These are phyloP conservation scores for Populus nigra DNA, from an alignment of 345 rosid genomes.

Conservation along the genomic window DNA sequence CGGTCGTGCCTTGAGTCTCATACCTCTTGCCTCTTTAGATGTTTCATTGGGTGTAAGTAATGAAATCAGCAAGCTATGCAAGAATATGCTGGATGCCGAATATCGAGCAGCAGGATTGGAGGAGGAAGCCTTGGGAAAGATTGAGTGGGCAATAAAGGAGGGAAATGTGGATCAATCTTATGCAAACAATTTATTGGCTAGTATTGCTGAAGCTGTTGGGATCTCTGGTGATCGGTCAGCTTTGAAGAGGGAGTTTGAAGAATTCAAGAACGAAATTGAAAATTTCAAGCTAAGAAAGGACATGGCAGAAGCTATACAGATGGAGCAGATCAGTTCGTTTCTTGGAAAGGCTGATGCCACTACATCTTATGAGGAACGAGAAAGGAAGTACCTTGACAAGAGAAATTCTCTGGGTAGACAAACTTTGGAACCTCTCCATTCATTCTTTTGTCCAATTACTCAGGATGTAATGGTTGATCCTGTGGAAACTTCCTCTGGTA, in stretches of 20 bases:
- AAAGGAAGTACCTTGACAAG: constrained; percentile 8
- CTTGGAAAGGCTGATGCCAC: constrained; percentile 26
- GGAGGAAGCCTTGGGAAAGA: constrained; percentile 10
- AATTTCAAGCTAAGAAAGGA: constrained; percentile 12
- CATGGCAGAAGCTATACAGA: constrained; percentile 13
- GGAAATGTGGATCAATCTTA: constrained; percentile 9
- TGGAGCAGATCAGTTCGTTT: constrained; percentile 18
- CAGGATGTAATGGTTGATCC: constrained; percentile 29
- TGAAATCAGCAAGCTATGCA: constrained; percentile 17
- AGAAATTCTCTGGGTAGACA: constrained; percentile 17
- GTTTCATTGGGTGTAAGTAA: constrained; percentile 2
- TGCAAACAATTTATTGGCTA: constrained; percentile 17
- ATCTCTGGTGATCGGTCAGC: constrained; percentile 14
- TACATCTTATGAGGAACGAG: constrained; percentile 24
- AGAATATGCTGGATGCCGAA: constrained; percentile 15
- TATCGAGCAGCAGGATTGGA: constrained; percentile 11
- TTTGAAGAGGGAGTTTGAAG: constrained; percentile 16
- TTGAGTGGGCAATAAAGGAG: constrained; percentile 9
- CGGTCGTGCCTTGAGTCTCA: constrained; percentile 15
- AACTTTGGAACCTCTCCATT: constrained; percentile 21
- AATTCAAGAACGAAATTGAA: constrained; percentile 19
- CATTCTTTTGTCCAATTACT: constrained; percentile 32
- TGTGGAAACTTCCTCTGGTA: constrained; percentile 28
- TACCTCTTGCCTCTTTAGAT: constrained; percentile 15
- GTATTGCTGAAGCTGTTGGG: constrained; percentile 13